These are phyloP conservation scores for Chamaecrista fasciculata DNA, from an alignment of 306 rosid genomes.

Conservation along the genomic window DNA sequence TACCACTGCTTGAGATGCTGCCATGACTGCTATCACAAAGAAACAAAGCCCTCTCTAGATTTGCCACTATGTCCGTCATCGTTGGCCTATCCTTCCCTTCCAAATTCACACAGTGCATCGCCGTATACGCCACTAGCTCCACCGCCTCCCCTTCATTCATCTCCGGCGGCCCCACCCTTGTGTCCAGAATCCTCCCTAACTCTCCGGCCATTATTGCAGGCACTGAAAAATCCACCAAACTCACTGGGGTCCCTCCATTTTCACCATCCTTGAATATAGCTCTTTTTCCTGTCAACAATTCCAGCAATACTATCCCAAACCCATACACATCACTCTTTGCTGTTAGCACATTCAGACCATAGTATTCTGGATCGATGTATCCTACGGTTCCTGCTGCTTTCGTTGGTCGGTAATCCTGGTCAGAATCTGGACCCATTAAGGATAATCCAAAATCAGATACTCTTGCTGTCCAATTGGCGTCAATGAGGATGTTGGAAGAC, in stretches of 20 bases:
- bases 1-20: slow-evolving; percentile 71
- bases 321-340: slow-evolving; percentile 97
- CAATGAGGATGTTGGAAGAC: slow-evolving; percentile 85
- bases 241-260: slow-evolving; percentile 59
- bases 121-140: slow-evolving; percentile 82
- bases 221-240: slow-evolving; percentile 75
- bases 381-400: slow-evolving; percentile 93
- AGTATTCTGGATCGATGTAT: slow-evolving; percentile 96
- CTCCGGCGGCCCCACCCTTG: slow-evolving; percentile 65
- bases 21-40: slow-evolving; percentile 82
- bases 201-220: slow-evolving; percentile 72
- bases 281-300: slow-evolving; percentile 88
- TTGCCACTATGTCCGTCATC: slow-evolving; percentile 85
- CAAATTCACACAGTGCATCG: slow-evolving; percentile 85
- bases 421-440: slow-evolving; percentile 69
- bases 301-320: slow-evolving; percentile 82
- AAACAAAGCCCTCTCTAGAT: slow-evolving; percentile 78
- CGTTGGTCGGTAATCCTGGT: slow-evolving; percentile 47
- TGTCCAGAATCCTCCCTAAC: slow-evolving; percentile 59
- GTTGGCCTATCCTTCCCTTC: slow-evolving; percentile 96
- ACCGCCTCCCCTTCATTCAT: slow-evolving; percentile 80
- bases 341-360: slow-evolving; percentile 85
- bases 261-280: slow-evolving; percentile 73
- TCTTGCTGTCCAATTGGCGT: slow-evolving; percentile 70
- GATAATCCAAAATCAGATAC: slow-evolving; percentile 96